Evolutionary conservation across 2,329 filamentous ascomycete genomes (phyloP), one percentile per base, ranked within the genome.

Genomic region (Hansfordia pulvinata): DNA sequence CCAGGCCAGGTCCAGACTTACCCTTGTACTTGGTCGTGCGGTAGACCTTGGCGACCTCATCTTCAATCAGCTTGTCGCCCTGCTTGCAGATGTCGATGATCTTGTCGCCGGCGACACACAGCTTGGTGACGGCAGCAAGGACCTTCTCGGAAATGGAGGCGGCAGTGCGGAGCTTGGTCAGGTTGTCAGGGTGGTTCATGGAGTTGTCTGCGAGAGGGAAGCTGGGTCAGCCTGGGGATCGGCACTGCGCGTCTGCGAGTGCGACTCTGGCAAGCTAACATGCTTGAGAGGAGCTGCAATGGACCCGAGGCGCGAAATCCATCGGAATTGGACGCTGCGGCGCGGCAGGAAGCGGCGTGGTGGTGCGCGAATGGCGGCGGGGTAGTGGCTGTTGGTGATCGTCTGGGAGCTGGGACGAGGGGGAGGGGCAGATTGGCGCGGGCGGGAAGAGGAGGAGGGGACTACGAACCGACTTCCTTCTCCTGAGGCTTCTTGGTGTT

Each of bases 11-110:
- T 25, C 19, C 18, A 15, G 19, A 60, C 64, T 39, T 47, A 82
- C 81, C 90, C 70, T 98, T 98, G 49, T 94, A 77, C 67, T 94
- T 96, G 70, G 96, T 96, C 58, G 86, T 88, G 55, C 93, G 86
- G 72, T 90, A 98, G 47, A 98, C 88, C 68, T 96, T 96, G 50
- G 71, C 59, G 30, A 93, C 69, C 60, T 96, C 90, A 49, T 93
- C 88, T 39, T 90, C 85, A 38, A 98, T 69, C 35, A 98, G 69
- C 68, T 86, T 79, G 63, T 98, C 90, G 42, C 90, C 90, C 64
- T 86, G 76, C 65, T 93, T 78, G 64, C 90, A 98, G 56, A 98
- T 72, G 44, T 84, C 76, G 44, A 96, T 70, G 47, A 96, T 84
- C 69, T 93, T 94, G 56, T 78, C 81, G 43, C 84, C 88, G 37